Evolutionary conservation across 345 rosid species (phyloP).

Genomic region (Diplotaxis tenuifolia): DNA sequence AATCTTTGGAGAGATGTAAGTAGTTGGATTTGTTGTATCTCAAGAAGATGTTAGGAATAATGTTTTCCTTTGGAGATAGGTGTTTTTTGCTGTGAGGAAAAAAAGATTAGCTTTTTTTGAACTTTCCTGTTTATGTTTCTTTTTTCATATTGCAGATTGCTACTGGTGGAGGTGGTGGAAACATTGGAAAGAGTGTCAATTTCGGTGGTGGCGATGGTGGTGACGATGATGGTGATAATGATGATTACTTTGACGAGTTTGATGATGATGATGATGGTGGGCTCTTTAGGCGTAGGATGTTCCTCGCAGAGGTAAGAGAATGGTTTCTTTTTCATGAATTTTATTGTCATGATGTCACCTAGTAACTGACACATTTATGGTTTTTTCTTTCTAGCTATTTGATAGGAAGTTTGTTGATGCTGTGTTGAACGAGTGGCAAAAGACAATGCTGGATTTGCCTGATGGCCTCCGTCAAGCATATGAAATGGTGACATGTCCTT

Average conservation of each 20-base stretch:
- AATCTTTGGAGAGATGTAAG: background rate
- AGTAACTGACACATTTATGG: slow-evolving; percentile 20
- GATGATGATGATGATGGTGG: slow-evolving; percentile 93
- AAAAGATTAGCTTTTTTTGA: background rate
- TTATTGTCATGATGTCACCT: background rate
- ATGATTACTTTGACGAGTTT: slow-evolving; percentile 86
- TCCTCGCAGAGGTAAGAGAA: slow-evolving; percentile 78
- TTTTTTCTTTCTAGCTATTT: slow-evolving; percentile 61
- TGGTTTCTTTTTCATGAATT: background rate
- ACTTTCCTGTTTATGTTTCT: slow-evolving; percentile 24
- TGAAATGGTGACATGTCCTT: slow-evolving; percentile 67
- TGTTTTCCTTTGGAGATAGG: slow-evolving; percentile 2
- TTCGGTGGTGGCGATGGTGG: slow-evolving; percentile 97
- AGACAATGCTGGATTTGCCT: slow-evolving; percentile 92
- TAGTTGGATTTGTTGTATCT: background rate
- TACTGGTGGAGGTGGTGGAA: slow-evolving; percentile 90
- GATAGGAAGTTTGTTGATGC: slow-evolving; percentile 92
- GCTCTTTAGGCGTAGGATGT: slow-evolving; percentile 72
- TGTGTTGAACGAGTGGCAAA: slow-evolving; percentile 93
- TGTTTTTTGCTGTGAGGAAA: background rate
- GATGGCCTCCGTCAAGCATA: slow-evolving; percentile 96
- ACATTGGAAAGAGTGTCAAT: slow-evolving; percentile 79
- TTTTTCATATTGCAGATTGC: slow-evolving; percentile 81
- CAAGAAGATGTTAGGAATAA: background rate
- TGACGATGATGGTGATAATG: slow-evolving; percentile 92